These are phyloP conservation scores for Penicillium sp. DNA, from an alignment of 2,329 filamentous ascomycete species.

Conservation along the genomic window DNA sequence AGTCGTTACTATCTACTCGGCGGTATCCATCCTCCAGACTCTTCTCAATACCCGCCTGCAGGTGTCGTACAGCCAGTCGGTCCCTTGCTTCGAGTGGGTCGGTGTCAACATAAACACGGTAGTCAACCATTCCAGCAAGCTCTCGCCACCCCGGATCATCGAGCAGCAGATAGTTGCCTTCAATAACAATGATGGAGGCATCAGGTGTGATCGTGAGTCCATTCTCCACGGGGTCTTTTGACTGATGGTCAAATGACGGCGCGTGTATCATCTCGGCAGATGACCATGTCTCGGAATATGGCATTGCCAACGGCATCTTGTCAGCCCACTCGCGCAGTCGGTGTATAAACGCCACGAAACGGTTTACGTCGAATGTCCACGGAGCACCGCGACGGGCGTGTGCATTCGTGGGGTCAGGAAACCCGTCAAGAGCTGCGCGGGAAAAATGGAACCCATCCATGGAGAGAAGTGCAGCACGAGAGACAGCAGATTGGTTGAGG, in stretches of 20 bases:
- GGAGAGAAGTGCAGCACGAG: slow-evolving; percentile 27
- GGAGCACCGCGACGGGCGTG: slow-evolving; percentile 39
- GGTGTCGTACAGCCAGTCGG: slow-evolving; percentile 44
- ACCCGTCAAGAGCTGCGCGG: slow-evolving; percentile 28
- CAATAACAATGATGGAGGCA: slow-evolving; percentile 20
- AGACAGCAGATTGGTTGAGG: slow-evolving; percentile 19
- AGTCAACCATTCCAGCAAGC: slow-evolving; percentile 40
- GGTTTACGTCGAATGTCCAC: slow-evolving; percentile 39
- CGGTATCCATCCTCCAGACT: slow-evolving; percentile 36
- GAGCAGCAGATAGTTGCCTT: slow-evolving; percentile 29
- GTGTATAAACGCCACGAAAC: slow-evolving; percentile 31
- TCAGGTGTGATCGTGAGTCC: slow-evolving; percentile 28
- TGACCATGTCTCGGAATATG: slow-evolving; percentile 7
- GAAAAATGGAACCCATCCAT: slow-evolving; percentile 44
- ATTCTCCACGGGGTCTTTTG: slow-evolving; percentile 36
- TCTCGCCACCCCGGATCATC: slow-evolving; percentile 34
- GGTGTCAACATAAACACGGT: slow-evolving; percentile 45
- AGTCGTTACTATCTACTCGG: slow-evolving; percentile 44
- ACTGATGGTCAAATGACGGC: slow-evolving; percentile 39
- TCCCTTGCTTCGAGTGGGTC: slow-evolving; percentile 37
- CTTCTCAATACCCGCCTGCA: slow-evolving; percentile 44
- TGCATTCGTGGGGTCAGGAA: slow-evolving; percentile 37
- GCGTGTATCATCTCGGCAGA: slow-evolving; percentile 23
- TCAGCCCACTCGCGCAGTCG: slow-evolving; percentile 29
- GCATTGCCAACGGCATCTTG: slow-evolving; percentile 6